Conservation (phyloP, 192 early-diverging fungal genomes). For the Backusella liffmaniae region DNA sequence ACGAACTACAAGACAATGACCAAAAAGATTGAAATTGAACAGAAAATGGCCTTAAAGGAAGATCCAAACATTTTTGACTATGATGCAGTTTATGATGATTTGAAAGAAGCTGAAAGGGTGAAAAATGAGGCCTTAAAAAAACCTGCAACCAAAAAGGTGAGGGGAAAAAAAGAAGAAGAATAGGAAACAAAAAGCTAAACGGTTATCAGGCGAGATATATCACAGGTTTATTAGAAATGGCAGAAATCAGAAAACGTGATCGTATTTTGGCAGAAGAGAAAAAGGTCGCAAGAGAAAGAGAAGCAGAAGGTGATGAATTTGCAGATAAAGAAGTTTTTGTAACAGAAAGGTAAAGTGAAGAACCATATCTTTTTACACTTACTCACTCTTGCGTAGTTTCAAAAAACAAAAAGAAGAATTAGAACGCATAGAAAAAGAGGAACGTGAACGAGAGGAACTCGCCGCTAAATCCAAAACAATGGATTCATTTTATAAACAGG, state of each 20-base stretch:
- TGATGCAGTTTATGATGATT: conserved; percentile 72
- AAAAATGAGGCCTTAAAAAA: conserved; percentile 51
- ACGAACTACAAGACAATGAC: conserved; percentile 11
- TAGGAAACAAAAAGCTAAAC: conserved; percentile 10
- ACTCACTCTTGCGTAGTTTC: conserved; percentile 18
- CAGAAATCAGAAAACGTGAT: conserved; percentile 69
- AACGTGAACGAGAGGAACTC: conserved; percentile 54
- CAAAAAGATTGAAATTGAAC: conserved; percentile 43
- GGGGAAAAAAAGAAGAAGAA: neutral
- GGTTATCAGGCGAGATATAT: conserved; percentile 63
- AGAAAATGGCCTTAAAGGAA: conserved; percentile 64
- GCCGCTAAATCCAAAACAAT: conserved; percentile 34
- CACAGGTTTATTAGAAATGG: conserved; percentile 54
- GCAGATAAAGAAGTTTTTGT: conserved; percentile 80
- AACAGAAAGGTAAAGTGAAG: conserved; percentile 59
- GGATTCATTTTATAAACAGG: conserved; percentile 59
- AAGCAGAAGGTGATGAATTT: conserved; percentile 69
- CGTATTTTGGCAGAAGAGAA: conserved; percentile 65
- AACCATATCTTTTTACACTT: neutral
- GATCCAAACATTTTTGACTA: conserved; percentile 78
- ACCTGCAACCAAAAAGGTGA: conserved; percentile 38
- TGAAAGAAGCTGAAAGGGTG: conserved; percentile 58
- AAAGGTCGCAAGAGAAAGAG: conserved; percentile 69
- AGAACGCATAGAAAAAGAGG: conserved; percentile 56
- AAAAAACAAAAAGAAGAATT: conserved; percentile 63